These are phyloP conservation scores for Nicotiana rustica DNA, from an alignment of 305 asterid genomes.

Conservation along the genomic window DNA sequence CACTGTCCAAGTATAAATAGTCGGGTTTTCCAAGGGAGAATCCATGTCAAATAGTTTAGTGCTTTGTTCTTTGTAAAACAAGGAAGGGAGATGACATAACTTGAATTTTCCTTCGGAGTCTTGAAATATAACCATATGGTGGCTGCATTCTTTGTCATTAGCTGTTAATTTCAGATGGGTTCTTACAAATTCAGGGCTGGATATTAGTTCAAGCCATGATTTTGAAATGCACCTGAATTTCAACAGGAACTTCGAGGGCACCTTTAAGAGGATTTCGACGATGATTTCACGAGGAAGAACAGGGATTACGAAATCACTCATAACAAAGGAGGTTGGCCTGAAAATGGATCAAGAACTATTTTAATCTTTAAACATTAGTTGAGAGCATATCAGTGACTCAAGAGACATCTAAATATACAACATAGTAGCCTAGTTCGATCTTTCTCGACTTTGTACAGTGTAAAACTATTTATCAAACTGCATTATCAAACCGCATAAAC, in stretches of 20 bases:
- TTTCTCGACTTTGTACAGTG: neutral
- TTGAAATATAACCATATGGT: neutral
- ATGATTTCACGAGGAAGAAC: neutral
- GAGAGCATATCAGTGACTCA: neutral
- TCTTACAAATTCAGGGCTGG: neutral
- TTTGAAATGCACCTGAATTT: neutral
- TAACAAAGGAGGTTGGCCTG: no score
- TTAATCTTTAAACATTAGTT: neutral
- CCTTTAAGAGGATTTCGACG: neutral
- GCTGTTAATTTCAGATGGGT: neutral
- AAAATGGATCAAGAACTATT: no score
- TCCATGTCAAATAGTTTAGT: neutral
- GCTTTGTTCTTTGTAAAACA: constrained; percentile 14
- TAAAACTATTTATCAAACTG: neutral
- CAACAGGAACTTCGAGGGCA: neutral
- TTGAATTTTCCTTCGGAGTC: neutral
- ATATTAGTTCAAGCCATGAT: neutral
- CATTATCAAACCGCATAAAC: neutral
- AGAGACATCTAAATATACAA: neutral
- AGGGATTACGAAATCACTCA: neutral
- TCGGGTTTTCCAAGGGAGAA: neutral
- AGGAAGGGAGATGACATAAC: neutral
- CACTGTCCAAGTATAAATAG: neutral
- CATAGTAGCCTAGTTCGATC: neutral
- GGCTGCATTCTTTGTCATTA: neutral